These are phyloP conservation scores for Euryodendron excelsum DNA, from an alignment of 148 eudicot genomes.

Conservation along the genomic window DNA sequence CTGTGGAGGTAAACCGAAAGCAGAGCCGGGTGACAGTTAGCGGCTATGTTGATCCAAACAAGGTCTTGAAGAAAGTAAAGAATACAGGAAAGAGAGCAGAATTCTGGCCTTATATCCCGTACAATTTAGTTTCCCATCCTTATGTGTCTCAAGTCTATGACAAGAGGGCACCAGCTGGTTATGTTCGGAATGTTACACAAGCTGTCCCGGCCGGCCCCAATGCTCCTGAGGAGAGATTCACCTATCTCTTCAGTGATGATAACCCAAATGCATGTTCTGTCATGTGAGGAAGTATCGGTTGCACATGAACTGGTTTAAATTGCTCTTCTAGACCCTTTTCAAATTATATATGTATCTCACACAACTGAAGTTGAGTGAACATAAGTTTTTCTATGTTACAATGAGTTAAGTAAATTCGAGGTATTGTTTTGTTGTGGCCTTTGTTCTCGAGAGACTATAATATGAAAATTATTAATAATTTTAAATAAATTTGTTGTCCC, in stretches of 20 bases:
- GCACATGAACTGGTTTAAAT: no score
- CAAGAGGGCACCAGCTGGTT: conserved; percentile 82
- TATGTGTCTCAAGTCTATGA: conserved; percentile 66
- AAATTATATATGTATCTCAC: no score
- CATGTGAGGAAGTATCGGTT: conserved; percentile 64
- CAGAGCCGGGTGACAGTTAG: conserved; percentile 67
- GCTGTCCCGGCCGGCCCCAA: conserved; percentile 39
- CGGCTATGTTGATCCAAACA: conserved; percentile 72
- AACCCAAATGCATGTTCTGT: conserved; percentile 81
- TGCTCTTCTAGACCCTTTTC: no score
- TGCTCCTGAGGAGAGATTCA: conserved; percentile 52
- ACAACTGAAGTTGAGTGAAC: no score
- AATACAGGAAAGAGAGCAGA: conserved; percentile 83
- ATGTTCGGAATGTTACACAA: conserved; percentile 55
- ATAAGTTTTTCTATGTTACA: no score
- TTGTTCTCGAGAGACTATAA: no score
- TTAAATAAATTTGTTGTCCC: no score
- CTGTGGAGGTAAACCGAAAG: conserved; percentile 59
- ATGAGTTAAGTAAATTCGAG: no score
- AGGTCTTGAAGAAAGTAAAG: conserved; percentile 68
- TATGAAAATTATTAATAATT: no score
- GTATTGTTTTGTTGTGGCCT: no score
- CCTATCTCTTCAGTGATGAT: conserved; percentile 70
- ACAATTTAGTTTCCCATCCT: conserved; percentile 65
- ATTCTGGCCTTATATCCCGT: conserved; percentile 87